These are phyloP conservation scores for Didymella sp. DNA, from an alignment of 2,329 filamentous ascomycete species.

Conservation along the genomic window DNA sequence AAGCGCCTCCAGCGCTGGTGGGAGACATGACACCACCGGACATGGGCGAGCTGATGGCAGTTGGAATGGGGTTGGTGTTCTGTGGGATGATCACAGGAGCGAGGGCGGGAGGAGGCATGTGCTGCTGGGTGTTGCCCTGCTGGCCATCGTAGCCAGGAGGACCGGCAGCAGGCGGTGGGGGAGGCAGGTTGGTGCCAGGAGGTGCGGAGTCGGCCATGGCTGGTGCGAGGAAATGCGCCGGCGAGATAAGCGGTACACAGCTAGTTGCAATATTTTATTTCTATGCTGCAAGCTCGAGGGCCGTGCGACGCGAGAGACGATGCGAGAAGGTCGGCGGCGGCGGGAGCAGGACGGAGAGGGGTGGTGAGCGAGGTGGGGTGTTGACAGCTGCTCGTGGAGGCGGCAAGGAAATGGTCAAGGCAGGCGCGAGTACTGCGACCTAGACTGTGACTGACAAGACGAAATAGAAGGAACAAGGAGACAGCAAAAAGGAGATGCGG, in stretches of 20 bases:
- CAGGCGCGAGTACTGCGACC: constrained; percentile 38
- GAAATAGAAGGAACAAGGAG: constrained; percentile 48
- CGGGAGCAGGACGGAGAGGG: constrained; percentile 19
- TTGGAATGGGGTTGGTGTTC: constrained; percentile 95
- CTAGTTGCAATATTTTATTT: constrained; percentile 5
- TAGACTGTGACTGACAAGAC: constrained; percentile 27
- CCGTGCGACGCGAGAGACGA: constrained; percentile 15
- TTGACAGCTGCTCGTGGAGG: constrained; percentile 31
- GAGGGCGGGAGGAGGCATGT: constrained; percentile 90
- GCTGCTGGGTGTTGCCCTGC: constrained; percentile 60
- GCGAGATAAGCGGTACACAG: constrained; percentile 7
- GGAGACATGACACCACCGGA: constrained; percentile 83
- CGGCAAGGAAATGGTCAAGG: constrained; percentile 40
- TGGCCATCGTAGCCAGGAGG: constrained; percentile 79
- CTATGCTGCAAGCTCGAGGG: constrained; percentile 5
- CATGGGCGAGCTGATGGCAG: constrained; percentile 87
- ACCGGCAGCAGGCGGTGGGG: constrained; percentile 71
- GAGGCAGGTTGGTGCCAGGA: constrained; percentile 69
- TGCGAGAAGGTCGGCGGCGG: constrained; percentile 16
- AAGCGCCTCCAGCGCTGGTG: constrained; percentile 72
- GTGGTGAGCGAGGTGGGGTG: constrained; percentile 25
- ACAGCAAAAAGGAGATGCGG: constrained; percentile 47
- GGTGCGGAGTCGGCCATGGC: constrained; percentile 80
- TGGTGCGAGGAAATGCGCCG: constrained; percentile 22
- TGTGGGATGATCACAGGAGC: constrained; percentile 86